Percentiles rank a stretch among this genome's conserved stretches.
Conservation (phyloP, 2,329 filamentous ascomycete genomes). For the Podosphaera fusca region DNA sequence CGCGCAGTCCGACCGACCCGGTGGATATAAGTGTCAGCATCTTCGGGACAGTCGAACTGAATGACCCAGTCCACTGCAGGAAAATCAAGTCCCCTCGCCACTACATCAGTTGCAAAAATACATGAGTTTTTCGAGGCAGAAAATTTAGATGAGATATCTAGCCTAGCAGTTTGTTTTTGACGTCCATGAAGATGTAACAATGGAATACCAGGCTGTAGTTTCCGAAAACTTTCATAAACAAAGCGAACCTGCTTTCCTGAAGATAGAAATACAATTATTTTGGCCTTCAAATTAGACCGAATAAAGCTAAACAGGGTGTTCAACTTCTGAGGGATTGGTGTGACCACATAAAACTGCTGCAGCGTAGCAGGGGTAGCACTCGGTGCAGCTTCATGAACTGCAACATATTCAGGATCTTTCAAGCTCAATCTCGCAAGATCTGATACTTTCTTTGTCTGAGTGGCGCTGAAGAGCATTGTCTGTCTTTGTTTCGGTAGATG, state of each 20-base stretch:
- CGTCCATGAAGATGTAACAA: slow-evolving; percentile 81
- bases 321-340: slow-evolving; percentile 67
- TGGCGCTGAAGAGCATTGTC: slow-evolving; percentile 87
- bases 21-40: slow-evolving; percentile 94
- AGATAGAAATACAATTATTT: slow-evolving; percentile 87
- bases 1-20: slow-evolving; percentile 85
- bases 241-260: slow-evolving; percentile 94
- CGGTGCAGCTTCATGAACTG: slow-evolving; percentile 65
- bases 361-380: slow-evolving; percentile 63
- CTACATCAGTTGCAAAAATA: slow-evolving; percentile 86
- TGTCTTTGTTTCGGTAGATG: slow-evolving; percentile 71
- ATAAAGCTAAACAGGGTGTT: slow-evolving; percentile 88
- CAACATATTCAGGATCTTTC: slow-evolving; percentile 79
- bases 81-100: slow-evolving; percentile 84
- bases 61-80: slow-evolving; percentile 96
- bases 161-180: slow-evolving; percentile 71
- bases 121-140: slow-evolving; percentile 61
- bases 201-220: slow-evolving; percentile 82
- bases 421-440: slow-evolving; percentile 77
- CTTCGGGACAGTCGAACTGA: slow-evolving; percentile 92
- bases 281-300: slow-evolving; percentile 70
- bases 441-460: slow-evolving; percentile 82
- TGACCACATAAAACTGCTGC: slow-evolving; percentile 78
- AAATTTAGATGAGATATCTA: slow-evolving; percentile 75
- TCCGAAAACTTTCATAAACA: slow-evolving; percentile 78